Percentiles rank a stretch among this genome's conserved stretches.
These are phyloP conservation scores for Plasmodium sp. DNA, from an alignment of 169 alveolate genomes.

Conservation along the genomic window DNA sequence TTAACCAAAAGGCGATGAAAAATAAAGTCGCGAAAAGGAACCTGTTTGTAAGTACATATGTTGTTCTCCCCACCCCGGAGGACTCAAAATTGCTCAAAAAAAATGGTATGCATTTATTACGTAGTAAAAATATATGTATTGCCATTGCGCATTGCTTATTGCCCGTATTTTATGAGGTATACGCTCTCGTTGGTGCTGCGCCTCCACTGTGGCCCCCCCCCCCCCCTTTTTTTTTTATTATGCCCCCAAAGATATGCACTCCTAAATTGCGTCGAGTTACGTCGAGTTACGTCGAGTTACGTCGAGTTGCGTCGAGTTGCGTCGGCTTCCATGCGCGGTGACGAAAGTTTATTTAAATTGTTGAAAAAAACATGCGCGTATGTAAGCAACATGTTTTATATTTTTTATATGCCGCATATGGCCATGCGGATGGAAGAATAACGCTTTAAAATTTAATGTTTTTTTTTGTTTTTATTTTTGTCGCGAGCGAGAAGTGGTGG, in stretches of 20 bases:
- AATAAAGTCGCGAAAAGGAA: neutral
- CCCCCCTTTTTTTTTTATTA: neutral
- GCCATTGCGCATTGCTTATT: neutral
- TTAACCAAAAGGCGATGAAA: neutral
- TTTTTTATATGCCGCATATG: neutral
- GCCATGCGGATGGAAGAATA: neutral
- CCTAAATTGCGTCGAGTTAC: neutral
- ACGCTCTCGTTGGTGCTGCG: neutral
- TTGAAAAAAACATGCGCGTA: neutral
- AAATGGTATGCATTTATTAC: neutral
- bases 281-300: neutral
- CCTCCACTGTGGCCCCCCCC: neutral
- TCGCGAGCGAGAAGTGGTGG: neutral
- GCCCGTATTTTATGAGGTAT: neutral
- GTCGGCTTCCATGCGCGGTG: neutral
- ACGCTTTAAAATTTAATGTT: neutral
- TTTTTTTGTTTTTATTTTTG: neutral
- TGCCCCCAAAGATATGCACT: neutral
- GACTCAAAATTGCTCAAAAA: neutral
- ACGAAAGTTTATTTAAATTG: neutral
- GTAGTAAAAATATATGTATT: neutral
- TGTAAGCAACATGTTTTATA: neutral
- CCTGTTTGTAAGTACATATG: neutral
- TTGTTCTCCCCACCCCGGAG: neutral
- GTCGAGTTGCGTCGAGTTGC: neutral